phyloP scores from a whole-genome alignment of 129 eudicot genomes.

The Calendula officinalis region DNA sequence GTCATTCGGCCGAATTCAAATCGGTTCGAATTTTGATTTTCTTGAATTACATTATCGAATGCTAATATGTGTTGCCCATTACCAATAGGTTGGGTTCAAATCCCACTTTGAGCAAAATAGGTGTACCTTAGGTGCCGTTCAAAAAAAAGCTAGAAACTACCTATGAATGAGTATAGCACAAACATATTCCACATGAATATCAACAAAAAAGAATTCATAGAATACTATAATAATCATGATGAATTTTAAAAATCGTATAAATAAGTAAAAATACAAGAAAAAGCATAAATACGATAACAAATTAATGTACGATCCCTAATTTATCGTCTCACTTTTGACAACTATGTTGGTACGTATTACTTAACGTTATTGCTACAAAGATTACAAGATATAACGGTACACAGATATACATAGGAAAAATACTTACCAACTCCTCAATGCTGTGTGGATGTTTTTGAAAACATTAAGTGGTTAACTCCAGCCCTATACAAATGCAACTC shows the following conservation, averaged over 20 bases:
- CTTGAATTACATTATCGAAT: too few relatives aligned
- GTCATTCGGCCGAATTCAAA: too few relatives aligned
- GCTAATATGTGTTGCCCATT: too few relatives aligned
- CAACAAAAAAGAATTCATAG: too few relatives aligned
- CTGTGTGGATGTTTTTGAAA: constrained; percentile 22
- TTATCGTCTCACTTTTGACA: neutral
- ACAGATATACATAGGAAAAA: constrained; percentile 21
- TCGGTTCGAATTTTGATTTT: too few relatives aligned
- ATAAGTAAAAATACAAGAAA: constrained; percentile 4
- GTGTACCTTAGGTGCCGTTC: too few relatives aligned
- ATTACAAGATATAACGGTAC: constrained; percentile 12
- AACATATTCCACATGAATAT: too few relatives aligned
- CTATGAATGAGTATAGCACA: too few relatives aligned
- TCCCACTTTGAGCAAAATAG: too few relatives aligned
- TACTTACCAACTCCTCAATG: constrained; percentile 10
- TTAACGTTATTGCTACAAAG: constrained; percentile 21
- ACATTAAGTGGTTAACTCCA: constrained; percentile 54
- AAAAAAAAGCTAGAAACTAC: too few relatives aligned
- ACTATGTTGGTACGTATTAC: constrained; percentile 17
- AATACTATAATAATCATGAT: neutral
- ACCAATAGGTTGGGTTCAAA: too few relatives aligned
- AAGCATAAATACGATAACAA: constrained; percentile 1
- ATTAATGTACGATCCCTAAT: neutral
- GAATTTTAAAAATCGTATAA: constrained; percentile 2
- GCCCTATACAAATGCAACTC: constrained; percentile 68